Evolutionary conservation across 495 filamentous ascomycete species (phyloP).

Genomic region (Articulospora tetracladia): DNA sequence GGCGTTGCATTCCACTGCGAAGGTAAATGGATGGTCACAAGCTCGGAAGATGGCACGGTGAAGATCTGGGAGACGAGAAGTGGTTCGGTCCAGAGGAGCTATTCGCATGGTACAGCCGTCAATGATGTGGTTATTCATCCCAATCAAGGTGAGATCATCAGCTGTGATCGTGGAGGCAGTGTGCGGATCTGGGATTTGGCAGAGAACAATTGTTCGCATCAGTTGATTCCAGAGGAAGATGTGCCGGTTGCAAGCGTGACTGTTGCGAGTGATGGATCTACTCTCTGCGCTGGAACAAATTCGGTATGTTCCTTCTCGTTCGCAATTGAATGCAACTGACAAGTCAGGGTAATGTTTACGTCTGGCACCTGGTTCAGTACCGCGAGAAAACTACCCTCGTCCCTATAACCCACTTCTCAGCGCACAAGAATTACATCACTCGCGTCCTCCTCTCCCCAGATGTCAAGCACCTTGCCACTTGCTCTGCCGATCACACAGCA

Average conservation of each 20-base stretch:
- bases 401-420: constrained; percentile 87
- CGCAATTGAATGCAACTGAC: constrained; percentile 1
- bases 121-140: constrained; percentile 98
- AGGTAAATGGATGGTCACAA: constrained; percentile 99
- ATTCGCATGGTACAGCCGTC: constrained; percentile 78
- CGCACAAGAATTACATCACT: constrained; percentile 91
- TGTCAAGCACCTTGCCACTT: constrained; percentile 95
- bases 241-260: constrained; percentile 90
- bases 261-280: constrained; percentile 87
- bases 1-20: constrained; percentile 97
- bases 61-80: constrained; percentile 98
- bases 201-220: constrained; percentile 94
- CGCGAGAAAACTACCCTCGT: constrained; percentile 83
- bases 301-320: constrained; percentile 47
- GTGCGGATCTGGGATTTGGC: constrained; percentile 95
- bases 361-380: constrained; percentile 87
- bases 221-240: constrained; percentile 95
- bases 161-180: constrained; percentile 88
- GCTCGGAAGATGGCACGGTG: constrained; percentile 93
- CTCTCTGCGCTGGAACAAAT: constrained; percentile 96
- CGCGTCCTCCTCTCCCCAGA: constrained; percentile 94
- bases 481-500: constrained; percentile 95
- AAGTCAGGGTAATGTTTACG: constrained; percentile 85
- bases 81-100: constrained; percentile 86
- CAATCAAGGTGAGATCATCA: constrained; percentile 96